Conservation (phyloP, 257 asterid genomes). For the Gentiana dahurica region DNA sequence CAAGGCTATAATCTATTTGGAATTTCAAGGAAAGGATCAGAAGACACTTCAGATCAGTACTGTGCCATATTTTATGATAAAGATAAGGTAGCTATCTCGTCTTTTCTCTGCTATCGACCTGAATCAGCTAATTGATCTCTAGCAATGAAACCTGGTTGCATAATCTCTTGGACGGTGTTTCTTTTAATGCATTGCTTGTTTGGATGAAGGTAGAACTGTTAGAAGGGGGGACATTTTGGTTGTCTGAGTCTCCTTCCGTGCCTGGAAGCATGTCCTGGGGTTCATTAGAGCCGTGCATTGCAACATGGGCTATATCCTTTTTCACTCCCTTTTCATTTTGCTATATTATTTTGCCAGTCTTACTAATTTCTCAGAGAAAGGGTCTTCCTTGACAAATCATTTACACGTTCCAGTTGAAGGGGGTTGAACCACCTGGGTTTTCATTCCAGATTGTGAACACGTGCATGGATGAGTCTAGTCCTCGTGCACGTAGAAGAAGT, state of each 20-base stretch:
- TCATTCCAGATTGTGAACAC: constrained; percentile 93
- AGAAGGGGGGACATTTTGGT: constrained; percentile 99
- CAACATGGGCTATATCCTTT: constrained; percentile 99
- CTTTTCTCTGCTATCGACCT: constrained; percentile 1
- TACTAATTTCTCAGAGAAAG: constrained; percentile 8
- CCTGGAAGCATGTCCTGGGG: constrained; percentile 99
- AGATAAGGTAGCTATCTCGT: constrained; percentile 54
- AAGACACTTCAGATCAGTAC: constrained; percentile 80
- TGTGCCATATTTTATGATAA: constrained; percentile 85
- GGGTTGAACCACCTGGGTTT: constrained; percentile 92
- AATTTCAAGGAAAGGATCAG: constrained; percentile 83
- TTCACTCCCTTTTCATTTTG: constrained; percentile 2
- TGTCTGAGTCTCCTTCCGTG: constrained; percentile 96
- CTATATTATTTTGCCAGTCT: constrained; percentile 5
- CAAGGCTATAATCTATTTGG: constrained; percentile 91
- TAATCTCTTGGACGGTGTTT: neutral
- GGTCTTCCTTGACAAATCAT: constrained; percentile 52
- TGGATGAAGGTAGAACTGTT: constrained; percentile 70
- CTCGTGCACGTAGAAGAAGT: constrained; percentile 98
- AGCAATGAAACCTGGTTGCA: neutral
- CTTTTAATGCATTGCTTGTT: constrained; percentile 10
- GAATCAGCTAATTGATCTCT: neutral
- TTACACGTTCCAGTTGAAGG: constrained; percentile 98
- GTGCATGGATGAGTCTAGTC: constrained; percentile 81
- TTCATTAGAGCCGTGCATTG: constrained; percentile 70